Conservation (phyloP, 805 yeast genomes). For the Suhomyces sp. region DNA sequence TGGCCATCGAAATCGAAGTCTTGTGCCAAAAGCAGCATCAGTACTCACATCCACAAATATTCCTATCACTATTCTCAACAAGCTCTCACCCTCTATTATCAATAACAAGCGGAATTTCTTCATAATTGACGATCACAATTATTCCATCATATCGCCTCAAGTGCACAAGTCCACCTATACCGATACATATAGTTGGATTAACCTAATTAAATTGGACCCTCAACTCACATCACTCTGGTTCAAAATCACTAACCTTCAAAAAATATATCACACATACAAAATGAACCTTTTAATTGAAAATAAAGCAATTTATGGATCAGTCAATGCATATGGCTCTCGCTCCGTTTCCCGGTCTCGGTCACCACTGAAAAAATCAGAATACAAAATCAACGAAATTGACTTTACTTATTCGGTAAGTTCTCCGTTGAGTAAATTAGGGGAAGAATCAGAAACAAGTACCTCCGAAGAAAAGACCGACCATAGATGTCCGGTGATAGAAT, state of each 20-base stretch:
- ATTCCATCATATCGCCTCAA: slow-evolving; percentile 8
- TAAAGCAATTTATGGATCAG: slow-evolving; percentile 7
- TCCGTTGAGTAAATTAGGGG: slow-evolving; percentile 1
- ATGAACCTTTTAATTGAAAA: slow-evolving; percentile 15
- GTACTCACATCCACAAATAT: background rate
- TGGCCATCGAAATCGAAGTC: background rate
- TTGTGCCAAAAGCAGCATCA: background rate
- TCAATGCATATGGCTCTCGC: too few relatives aligned
- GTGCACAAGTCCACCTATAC: slow-evolving; percentile 10
- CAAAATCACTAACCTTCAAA: slow-evolving; percentile 40
- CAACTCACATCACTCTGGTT: slow-evolving; percentile 41
- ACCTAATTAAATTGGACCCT: slow-evolving; percentile 38
- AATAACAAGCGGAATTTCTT: slow-evolving; percentile 11
- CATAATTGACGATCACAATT: slow-evolving; percentile 18
- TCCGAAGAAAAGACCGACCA: slow-evolving; percentile 27
- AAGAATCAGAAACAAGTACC: slow-evolving; percentile 16
- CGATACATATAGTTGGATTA: slow-evolving; percentile 40
- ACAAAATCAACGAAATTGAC: slow-evolving; percentile 25
- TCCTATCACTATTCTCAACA: slow-evolving; percentile 20
- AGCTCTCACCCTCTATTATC: slow-evolving; percentile 17
- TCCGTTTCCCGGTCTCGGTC: slow-evolving; percentile 3
- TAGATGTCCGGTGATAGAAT: slow-evolving; percentile 41
- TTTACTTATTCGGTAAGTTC: slow-evolving; percentile 18
- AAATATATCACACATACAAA: slow-evolving; percentile 39
- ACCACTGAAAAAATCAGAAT: slow-evolving; percentile 9